Conservation (phyloP, 805 yeast species). For the Candida sakaeoensis region DNA sequence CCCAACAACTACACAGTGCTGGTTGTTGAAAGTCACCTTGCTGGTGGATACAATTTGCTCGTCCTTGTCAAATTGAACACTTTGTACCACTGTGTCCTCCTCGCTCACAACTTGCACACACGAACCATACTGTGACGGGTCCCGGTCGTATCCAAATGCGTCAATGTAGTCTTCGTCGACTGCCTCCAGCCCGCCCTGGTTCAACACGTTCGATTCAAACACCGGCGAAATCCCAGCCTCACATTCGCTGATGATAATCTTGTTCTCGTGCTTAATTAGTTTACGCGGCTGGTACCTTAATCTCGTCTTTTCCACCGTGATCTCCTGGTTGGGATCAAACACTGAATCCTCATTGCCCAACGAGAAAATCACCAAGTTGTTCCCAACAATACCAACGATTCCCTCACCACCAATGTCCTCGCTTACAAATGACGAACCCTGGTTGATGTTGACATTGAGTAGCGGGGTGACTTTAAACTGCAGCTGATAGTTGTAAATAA, state of each 20-base stretch:
- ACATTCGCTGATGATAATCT: constrained; percentile 42
- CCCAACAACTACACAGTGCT: constrained; percentile 45
- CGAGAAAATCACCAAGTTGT: constrained; percentile 52
- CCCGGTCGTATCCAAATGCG: constrained; percentile 42
- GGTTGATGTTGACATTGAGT: constrained; percentile 36
- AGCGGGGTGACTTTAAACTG: constrained; percentile 47
- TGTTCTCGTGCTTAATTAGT: constrained; percentile 22
- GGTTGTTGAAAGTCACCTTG: constrained; percentile 24
- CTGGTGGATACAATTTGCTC: constrained; percentile 43
- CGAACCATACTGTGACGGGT: constrained; percentile 43
- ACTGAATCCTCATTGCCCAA: constrained; percentile 39
- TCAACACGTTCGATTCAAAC: constrained; percentile 14
- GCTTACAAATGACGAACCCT: constrained; percentile 54
- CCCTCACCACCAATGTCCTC: constrained; percentile 62
- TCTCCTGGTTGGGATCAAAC: constrained; percentile 24
- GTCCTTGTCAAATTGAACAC: constrained; percentile 40
- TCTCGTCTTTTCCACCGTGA: constrained; percentile 28
- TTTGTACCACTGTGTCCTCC: constrained; percentile 33
- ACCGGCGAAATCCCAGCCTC: constrained; percentile 38
- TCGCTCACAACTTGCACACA: constrained; percentile 50
- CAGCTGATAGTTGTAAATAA: constrained; percentile 37
- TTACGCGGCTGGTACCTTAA: constrained; percentile 51
- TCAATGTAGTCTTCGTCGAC: constrained; percentile 34
- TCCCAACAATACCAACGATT: constrained; percentile 56
- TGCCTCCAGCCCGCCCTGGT: background rate